Percentiles rank a stretch among this genome's conserved stretches.
phyloP scores from a whole-genome alignment of 106 monocot species.

The Posidonia australis region DNA sequence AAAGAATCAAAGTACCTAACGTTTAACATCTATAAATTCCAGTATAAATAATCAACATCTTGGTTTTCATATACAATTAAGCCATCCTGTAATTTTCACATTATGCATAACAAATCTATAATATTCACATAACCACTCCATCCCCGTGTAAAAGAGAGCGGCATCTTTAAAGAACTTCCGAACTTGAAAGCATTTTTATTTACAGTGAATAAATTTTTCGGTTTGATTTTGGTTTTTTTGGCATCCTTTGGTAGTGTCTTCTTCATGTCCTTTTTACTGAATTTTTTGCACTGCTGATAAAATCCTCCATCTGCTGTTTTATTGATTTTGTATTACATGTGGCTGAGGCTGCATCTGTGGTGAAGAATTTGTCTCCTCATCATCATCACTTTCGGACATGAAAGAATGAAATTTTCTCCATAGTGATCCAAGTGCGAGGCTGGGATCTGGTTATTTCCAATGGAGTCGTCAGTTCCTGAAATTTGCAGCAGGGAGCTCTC shows the following conservation, averaged over 20 bases:
- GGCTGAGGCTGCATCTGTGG: conserved; percentile 11
- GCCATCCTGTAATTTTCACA: background rate
- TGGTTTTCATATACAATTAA: too few relatives aligned
- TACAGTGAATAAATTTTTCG: background rate
- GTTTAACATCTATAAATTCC: background rate
- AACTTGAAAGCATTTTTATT: background rate
- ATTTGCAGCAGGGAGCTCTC: too few relatives aligned
- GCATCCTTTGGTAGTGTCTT: background rate
- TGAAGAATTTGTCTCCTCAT: background rate
- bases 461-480: too few relatives aligned
- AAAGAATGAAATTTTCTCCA: too few relatives aligned
- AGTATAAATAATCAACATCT: background rate
- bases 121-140: background rate
- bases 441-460: conserved; percentile 2
- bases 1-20: background rate
- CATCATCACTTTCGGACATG: conserved; percentile 5
- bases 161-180: background rate
- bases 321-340: conserved; percentile 12
- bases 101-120: background rate
- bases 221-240: background rate
- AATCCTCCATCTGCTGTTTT: background rate
- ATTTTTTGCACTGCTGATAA: background rate
- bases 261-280: background rate
- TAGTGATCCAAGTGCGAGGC: too few relatives aligned
- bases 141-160: background rate